phyloP scores from a whole-genome alignment of 805 yeast genomes.

The Starmerella potacharoeniae region DNA sequence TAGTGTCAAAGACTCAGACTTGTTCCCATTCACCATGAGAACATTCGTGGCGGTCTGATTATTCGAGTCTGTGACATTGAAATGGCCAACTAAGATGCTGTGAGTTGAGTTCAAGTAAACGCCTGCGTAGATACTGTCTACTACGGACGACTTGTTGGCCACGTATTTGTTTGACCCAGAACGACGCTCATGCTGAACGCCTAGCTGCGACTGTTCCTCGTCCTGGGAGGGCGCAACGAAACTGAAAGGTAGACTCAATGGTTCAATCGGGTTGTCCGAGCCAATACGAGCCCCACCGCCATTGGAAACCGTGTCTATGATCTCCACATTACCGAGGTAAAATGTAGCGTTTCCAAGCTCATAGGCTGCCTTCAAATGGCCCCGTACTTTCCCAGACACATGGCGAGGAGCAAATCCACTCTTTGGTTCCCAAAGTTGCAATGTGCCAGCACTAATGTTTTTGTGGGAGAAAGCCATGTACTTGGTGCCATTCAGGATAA shows the following conservation, averaged over 20 bases:
- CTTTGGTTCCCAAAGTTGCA: constrained; percentile 9
- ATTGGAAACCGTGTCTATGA: background rate
- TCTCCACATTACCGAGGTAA: constrained; percentile 27
- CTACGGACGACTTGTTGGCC: background rate
- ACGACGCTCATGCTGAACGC: background rate
- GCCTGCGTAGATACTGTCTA: constrained; percentile 28
- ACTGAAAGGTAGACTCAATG: background rate
- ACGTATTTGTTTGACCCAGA: background rate
- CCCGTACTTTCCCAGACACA: background rate
- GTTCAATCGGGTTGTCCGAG: background rate
- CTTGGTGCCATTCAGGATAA: constrained; percentile 22
- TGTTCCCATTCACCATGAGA: background rate
- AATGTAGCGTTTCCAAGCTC: constrained; percentile 12
- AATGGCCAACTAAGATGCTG: constrained; percentile 51
- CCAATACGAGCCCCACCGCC: constrained; percentile 3
- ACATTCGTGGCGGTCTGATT: constrained; percentile 17
- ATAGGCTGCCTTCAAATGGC: constrained; percentile 10
- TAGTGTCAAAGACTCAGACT: background rate
- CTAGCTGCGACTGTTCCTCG: too few species aligned
- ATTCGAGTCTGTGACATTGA: constrained; percentile 30
- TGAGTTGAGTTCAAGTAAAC: constrained; percentile 37
- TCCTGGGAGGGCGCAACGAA: background rate
- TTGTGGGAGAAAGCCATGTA: constrained; percentile 24
- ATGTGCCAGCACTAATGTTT: constrained; percentile 5
- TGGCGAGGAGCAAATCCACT: background rate